A percentile compares a stretch with the other conserved stretches of the same genome.
These are phyloP conservation scores for Leccinum variicolor DNA, from an alignment of 768 basidiomycete genomes.

Conservation along the genomic window DNA sequence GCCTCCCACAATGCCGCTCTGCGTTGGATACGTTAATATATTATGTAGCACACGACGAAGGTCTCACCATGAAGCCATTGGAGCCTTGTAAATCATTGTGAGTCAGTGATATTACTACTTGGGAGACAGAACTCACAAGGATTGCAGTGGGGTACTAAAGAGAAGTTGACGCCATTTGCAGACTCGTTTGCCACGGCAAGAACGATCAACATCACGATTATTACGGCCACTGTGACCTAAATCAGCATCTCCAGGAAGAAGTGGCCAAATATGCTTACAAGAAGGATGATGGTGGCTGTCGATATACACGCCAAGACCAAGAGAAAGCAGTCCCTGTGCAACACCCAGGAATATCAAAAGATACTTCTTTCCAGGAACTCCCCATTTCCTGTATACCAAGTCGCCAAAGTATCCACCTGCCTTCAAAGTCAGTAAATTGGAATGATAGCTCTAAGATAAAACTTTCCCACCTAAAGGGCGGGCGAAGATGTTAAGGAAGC, in stretches of 20 bases:
- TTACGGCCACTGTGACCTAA: conserved; percentile 21
- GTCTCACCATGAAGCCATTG: conserved; percentile 35
- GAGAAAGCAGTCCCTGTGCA: conserved; percentile 40
- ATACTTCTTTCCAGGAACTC: conserved; percentile 47
- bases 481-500: conserved; percentile 50
- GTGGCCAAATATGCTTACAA: conserved; percentile 8
- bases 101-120: background rate
- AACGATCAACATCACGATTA: conserved; percentile 40
- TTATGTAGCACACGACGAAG: background rate
- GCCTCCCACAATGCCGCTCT: conserved; percentile 39
- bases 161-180: conserved; percentile 50
- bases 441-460: background rate
- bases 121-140: conserved; percentile 28
- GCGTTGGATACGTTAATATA: background rate
- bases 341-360: conserved; percentile 42
- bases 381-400: conserved; percentile 39
- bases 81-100: conserved; percentile 10
- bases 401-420: conserved; percentile 47
- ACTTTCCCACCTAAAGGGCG: conserved; percentile 38
- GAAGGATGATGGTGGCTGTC: conserved; percentile 20
- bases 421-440: background rate
- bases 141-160: conserved; percentile 51
- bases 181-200: conserved; percentile 39
- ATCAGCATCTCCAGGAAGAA: background rate
- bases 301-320: conserved; percentile 48